Conservation (phyloP, 2,329 filamentous ascomycete species). For the Monilinia vaccinii-corymbosi region DNA sequence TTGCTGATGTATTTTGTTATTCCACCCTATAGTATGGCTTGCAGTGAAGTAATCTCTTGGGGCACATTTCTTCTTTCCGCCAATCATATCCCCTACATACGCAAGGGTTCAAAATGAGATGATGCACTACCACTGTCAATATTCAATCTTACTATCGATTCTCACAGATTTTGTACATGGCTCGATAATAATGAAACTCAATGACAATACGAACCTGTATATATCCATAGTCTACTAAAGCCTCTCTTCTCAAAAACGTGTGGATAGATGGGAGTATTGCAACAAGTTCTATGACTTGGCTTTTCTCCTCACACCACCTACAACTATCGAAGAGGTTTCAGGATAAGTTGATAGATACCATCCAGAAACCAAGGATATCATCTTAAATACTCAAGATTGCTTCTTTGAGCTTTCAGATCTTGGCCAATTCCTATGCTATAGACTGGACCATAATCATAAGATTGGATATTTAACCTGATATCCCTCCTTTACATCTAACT, state of each 20-base stretch:
- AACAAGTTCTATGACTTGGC: not conserved
- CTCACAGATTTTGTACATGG: not conserved
- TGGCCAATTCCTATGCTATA: no score
- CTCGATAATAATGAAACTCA: rapidly evolving
- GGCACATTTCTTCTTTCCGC: no score
- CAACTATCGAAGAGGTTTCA: no score
- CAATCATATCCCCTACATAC: no score
- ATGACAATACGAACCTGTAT: not conserved
- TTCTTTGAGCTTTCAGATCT: no score
- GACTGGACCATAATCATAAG: no score
- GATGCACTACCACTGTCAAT: not conserved
- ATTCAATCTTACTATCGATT: no score
- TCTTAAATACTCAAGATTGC: not conserved
- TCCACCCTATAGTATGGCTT: no score
- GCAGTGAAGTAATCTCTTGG: not conserved
- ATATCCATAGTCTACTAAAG: no score
- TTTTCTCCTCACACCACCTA: not conserved
- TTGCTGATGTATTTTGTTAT: no score
- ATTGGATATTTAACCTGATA: not conserved
- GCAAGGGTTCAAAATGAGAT: not conserved
- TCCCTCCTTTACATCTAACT: no score
- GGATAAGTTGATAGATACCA: no score
- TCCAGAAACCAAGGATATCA: not conserved
- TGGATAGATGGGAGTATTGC: not conserved
- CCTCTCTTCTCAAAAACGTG: not conserved